Evolutionary conservation across 495 filamentous ascomycete genomes (phyloP), one percentile per base, ranked within the genome.

Genomic region (Penicillium turbatum): DNA sequence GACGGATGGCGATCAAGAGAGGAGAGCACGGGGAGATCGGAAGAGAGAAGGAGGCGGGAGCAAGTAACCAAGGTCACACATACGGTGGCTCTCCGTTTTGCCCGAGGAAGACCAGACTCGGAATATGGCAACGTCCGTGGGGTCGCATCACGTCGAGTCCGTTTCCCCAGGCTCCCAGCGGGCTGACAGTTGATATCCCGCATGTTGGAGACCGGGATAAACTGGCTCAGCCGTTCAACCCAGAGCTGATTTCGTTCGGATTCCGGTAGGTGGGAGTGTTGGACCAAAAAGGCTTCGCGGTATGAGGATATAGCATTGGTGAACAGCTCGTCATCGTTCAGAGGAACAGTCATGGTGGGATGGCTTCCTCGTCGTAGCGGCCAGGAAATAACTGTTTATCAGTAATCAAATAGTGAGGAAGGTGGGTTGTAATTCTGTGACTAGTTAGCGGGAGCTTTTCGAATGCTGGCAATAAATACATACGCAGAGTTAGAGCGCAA

Each of bases 71-170:
- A 72, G 66, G 67, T 70, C 64, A 74, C 57, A 66, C 74, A 64
- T 77, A 77, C 74, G 72, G 72, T 77, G 69, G 72, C 74, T 72
- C 72, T 71, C 63, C 74, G 73, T 68, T 77, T 77, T 51, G 72
- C 68, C 59, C 61, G 63, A 30, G 73, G 71, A 57, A 67, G 64
- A 68, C 71, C 72, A 72, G 65, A 62, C 54, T 60, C 64, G 62
- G 53, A 59, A 38, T 17, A 44, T 54, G 69, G 72, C 52, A 75
- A 55, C 46, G 72, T 77, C 64, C 72, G 69, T 21, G 72, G 74
- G 47, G 65, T 73, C 50, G 61, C 58, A 57, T 73, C 74, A 68
- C 70, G 72, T 68, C 72, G 72, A 57, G 61, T 64, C 55, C 74
- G 68, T 72, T 77, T 76, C 56, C 72, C 72, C 53, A 68, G 62